phyloP scores from a whole-genome alignment of 2,329 filamentous ascomycete species.

The Verticillium isaacii region DNA sequence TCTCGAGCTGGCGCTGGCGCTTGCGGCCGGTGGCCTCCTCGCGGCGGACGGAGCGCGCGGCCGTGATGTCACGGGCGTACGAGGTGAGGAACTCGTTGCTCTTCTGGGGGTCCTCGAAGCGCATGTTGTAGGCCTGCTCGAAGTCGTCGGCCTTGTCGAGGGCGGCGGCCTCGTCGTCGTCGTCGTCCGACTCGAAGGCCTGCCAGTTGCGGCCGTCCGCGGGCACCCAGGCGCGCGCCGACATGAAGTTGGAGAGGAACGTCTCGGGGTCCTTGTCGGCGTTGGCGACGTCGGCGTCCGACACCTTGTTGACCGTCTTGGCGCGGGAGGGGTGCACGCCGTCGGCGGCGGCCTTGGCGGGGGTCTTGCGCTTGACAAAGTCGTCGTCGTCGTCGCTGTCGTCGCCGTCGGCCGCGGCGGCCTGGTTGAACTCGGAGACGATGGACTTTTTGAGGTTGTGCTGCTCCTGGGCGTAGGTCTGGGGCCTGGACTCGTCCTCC shows the following conservation, averaged over 20 bases:
- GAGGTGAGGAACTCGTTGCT: conserved; percentile 84
- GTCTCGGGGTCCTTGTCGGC: conserved; percentile 88
- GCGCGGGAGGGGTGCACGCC: conserved; percentile 55
- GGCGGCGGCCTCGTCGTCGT: conserved; percentile 57
- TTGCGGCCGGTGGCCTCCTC: conserved; percentile 76
- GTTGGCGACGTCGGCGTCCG: conserved; percentile 62
- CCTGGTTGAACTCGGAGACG: conserved; percentile 73
- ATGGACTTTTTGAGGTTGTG: conserved; percentile 74
- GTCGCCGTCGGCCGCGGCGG: conserved; percentile 39
- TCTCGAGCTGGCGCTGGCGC: conserved; percentile 73
- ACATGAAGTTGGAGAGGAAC: conserved; percentile 93
- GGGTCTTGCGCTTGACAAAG: conserved; percentile 68
- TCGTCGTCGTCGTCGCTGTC: conserved; percentile 54
- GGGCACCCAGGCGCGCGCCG: conserved; percentile 84
- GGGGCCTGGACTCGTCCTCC: conserved; percentile 45
- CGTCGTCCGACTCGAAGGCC: conserved; percentile 89
- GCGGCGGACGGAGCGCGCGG: conserved; percentile 77
- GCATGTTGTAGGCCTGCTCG: conserved; percentile 90
- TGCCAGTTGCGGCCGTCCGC: conserved; percentile 61
- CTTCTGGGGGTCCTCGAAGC: conserved; percentile 87
- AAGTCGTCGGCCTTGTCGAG: conserved; percentile 71
- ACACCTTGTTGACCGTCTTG: conserved; percentile 37
- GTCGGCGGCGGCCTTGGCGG: conserved; percentile 31
- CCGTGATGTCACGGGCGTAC: conserved; percentile 81
- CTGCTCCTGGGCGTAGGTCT: conserved; percentile 85